Evolutionary conservation across 257 asterid genomes (phyloP).

Genomic region (Nicotiana attenuata): DNA sequence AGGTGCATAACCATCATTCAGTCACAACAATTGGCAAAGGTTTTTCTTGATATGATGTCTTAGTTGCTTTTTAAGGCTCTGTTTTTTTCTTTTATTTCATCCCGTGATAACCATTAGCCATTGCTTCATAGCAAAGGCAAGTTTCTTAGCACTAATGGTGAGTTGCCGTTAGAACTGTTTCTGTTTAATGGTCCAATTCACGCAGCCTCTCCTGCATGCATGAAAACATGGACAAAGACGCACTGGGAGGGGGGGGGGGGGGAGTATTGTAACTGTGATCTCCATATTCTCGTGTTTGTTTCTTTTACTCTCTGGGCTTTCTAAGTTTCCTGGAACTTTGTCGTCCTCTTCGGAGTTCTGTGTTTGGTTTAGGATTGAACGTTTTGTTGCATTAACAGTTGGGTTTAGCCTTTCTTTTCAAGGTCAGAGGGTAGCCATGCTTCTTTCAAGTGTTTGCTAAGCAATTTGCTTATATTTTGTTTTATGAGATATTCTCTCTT

Average conservation of each 20-base stretch:
- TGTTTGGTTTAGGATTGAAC: background rate
- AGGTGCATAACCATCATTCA: conserved; percentile 92
- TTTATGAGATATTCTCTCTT: background rate
- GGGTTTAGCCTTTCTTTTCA: background rate
- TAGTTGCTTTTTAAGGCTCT: background rate
- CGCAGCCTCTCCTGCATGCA: background rate
- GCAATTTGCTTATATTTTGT: no score
- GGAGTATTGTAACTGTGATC: no score
- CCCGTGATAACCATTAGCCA: background rate
- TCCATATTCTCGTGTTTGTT: no score
- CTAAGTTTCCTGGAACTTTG: no score
- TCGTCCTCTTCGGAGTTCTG: background rate
- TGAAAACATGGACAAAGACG: background rate
- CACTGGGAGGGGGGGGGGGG: no score
- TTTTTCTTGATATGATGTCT: conserved; percentile 25
- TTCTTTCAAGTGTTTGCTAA: background rate
- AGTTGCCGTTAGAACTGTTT: background rate
- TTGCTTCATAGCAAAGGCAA: background rate
- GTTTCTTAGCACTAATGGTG: background rate
- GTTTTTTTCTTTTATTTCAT: background rate
- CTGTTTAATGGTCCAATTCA: background rate
- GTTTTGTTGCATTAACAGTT: background rate
- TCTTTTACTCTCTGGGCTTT: no score
- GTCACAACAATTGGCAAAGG: conserved; percentile 94
- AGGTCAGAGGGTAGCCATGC: background rate